phyloP scores from a whole-genome alignment of 768 basidiomycete genomes.

The Serpula lacrymans region DNA sequence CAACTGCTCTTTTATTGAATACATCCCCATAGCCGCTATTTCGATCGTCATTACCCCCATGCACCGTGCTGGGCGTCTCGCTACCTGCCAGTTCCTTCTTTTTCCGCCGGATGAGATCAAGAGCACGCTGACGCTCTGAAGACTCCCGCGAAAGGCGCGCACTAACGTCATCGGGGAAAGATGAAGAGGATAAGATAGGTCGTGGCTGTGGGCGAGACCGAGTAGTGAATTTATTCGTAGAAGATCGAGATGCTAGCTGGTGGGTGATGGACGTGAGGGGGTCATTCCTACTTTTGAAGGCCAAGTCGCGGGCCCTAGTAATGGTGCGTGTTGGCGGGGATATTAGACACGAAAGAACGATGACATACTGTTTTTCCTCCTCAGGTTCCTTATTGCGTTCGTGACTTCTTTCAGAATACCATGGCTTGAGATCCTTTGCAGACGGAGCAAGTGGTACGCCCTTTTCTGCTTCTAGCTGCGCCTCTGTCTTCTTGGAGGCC shows the following conservation, averaged over 20 bases:
- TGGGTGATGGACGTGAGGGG: conserved; percentile 73
- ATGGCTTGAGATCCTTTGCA: conserved; percentile 75
- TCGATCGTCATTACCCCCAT: conserved; percentile 36
- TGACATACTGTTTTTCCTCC: conserved; percentile 15
- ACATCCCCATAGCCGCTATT: conserved; percentile 60
- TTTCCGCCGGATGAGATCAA: conserved; percentile 66
- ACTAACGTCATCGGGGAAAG: conserved; percentile 45
- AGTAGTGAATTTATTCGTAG: conserved; percentile 14
- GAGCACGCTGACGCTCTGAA: conserved; percentile 69
- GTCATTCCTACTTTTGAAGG: conserved; percentile 61
- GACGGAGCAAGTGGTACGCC: conserved; percentile 74
- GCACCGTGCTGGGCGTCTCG: conserved; percentile 70
- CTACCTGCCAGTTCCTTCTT: conserved; percentile 61
- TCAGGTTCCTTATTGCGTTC: conserved; percentile 11
- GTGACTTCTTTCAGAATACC: conserved; percentile 49
- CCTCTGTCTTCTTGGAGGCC: conserved; percentile 42
- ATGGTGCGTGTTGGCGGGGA: conserved; percentile 26
- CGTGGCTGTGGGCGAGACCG: conserved; percentile 15
- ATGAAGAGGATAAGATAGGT: too few relatives aligned
- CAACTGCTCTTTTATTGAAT: conserved; percentile 67
- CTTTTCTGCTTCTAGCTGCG: conserved; percentile 55
- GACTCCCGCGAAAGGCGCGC: conserved; percentile 70
- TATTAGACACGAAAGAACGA: conserved; percentile 17
- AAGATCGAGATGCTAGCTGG: conserved; percentile 48
- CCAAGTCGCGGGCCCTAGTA: conserved; percentile 57